Percentiles rank a stretch among this genome's conserved stretches.
phyloP scores from a whole-genome alignment of 805 yeast genomes.

The Monosporozyma yasuniensis region DNA sequence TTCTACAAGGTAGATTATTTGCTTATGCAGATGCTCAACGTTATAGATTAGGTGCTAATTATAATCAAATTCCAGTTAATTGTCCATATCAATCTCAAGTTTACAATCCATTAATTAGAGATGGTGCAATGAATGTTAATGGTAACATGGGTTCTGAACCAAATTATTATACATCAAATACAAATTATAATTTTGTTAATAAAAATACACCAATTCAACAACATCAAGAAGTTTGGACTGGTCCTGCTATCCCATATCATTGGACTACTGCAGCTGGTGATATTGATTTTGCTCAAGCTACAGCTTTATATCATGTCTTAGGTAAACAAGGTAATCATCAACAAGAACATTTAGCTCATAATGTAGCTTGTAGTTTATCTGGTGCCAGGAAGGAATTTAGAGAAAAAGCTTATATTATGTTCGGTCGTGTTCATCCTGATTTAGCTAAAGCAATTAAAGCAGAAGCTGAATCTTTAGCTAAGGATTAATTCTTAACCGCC shows the following conservation, averaged over 20 bases:
- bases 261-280: slow-evolving; percentile 62
- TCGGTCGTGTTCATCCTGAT: slow-evolving; percentile 58
- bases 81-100: slow-evolving; percentile 57
- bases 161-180: slow-evolving; percentile 54
- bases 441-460: slow-evolving; percentile 57
- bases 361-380: slow-evolving; percentile 38
- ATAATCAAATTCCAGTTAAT: slow-evolving; percentile 80
- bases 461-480: slow-evolving; percentile 34
- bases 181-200: slow-evolving; percentile 28
- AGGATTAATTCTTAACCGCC: not conserved
- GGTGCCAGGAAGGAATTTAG: slow-evolving; percentile 69
- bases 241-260: slow-evolving; percentile 77
- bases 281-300: slow-evolving; percentile 69
- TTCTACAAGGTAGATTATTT: slow-evolving; percentile 69
- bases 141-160: slow-evolving; percentile 73
- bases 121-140: slow-evolving; percentile 64
- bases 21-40: slow-evolving; percentile 83
- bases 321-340: slow-evolving; percentile 66
- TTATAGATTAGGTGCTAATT: slow-evolving; percentile 66
- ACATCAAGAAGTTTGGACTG: slow-evolving; percentile 73
- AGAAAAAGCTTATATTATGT: slow-evolving; percentile 70
- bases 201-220: slow-evolving; percentile 37
- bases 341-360: slow-evolving; percentile 75
- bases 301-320: slow-evolving; percentile 67
- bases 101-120: slow-evolving; percentile 68